Base-by-base conservation (phyloP, 176 grass and related monocot genomes). In the Chloris gayana region DNA sequence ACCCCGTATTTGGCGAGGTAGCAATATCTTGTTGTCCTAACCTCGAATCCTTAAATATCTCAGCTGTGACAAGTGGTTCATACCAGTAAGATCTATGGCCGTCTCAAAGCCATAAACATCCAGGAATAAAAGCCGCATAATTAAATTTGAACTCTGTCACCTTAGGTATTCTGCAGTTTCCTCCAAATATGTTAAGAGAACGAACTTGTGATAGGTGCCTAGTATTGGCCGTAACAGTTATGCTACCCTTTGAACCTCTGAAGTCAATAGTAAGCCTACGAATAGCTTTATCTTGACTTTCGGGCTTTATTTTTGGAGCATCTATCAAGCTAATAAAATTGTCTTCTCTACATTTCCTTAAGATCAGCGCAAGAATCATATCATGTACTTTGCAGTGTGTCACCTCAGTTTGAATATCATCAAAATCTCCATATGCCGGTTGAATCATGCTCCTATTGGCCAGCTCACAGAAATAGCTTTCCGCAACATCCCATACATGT, bases 381-480 rank as follows among this genome's bases (percentile, higher is more conserved):
- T 82, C 78, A 39, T 89, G 77, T 2, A 86, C 34, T 49, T 37
- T 69, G n/a, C 65, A 78, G 6, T 31, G 26, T 22, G 5, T 4
- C 5, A 82, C 15, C 37, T 21, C 24, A 6, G 7, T 24, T 9
- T 9, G 7, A 6, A 9, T 65, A 67, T 22, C n/a, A 60, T 82
- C 53, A 7, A 10, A 9, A 11, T 77, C 51, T 18, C 9, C 5
- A 38, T 78, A 37, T 19, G 10, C 21, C 17, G 53, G 64, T 72
- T 85, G 69, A 41, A 89, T 56, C 75, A 89, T 80, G 47, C 50
- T 85, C 22, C 87, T 63, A 1, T 85, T 84, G 2, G 73, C 70
- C 22, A 82, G 83, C 9, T 85, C 57, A 21, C 31, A 51, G 22
- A 89, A 46, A 49, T 89, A 89, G 3, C 49, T 35, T 11, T 27